Conservation (phyloP, 495 filamentous ascomycete species). For the Lophiotrema nucula region DNA sequence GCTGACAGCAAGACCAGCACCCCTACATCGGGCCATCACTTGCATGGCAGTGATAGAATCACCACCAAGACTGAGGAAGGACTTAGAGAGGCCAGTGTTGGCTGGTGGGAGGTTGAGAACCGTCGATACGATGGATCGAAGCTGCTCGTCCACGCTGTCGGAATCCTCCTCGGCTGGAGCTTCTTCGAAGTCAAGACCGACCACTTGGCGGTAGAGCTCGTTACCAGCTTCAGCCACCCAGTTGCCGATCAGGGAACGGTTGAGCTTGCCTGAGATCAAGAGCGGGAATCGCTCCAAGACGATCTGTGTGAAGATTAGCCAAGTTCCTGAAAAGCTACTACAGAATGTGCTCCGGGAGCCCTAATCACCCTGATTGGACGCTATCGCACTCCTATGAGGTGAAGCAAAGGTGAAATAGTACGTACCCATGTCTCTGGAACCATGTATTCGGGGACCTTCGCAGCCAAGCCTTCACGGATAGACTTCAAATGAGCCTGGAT, state of each 20-base stretch:
- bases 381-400: too few species aligned
- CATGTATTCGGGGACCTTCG: slow-evolving; percentile 27
- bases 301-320: too few species aligned
- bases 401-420: too few species aligned
- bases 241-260: slow-evolving; percentile 20
- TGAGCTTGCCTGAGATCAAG: slow-evolving; percentile 23
- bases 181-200: slow-evolving; percentile 12
- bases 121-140: slow-evolving; percentile 15
- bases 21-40: slow-evolving; percentile 27
- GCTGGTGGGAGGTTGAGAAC: slow-evolving; percentile 16
- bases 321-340: too few species aligned
- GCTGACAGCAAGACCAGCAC: slow-evolving; percentile 15
- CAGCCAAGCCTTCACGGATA: slow-evolving; percentile 15
- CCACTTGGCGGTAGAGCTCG: slow-evolving; percentile 18
- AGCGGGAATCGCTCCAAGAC: slow-evolving; percentile 23
- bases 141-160: slow-evolving; percentile 6
- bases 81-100: slow-evolving; percentile 6
- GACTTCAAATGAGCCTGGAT: slow-evolving; percentile 17
- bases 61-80: slow-evolving; percentile 28
- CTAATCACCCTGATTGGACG: too few species aligned
- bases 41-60: slow-evolving; percentile 32
- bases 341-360: too few species aligned
- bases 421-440: slow-evolving; percentile 23
- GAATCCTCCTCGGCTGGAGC: slow-evolving; percentile 3
- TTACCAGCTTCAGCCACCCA: slow-evolving; percentile 21